phyloP scores from a whole-genome alignment of 345 rosid species.

The Populus deltoides region DNA sequence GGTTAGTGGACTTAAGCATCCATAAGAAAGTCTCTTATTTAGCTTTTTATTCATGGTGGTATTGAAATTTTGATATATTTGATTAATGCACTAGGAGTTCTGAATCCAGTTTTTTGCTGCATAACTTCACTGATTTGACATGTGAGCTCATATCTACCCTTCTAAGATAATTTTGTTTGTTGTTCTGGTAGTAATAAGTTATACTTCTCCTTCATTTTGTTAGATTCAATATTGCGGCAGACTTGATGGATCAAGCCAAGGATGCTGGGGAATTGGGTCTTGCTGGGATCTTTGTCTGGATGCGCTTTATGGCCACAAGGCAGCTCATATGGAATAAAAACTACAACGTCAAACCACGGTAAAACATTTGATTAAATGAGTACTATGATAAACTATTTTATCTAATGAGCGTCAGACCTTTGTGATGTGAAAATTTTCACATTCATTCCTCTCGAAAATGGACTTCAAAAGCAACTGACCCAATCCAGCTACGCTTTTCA shows the following conservation, averaged over 20 bases:
- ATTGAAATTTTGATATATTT: slow-evolving; percentile 13
- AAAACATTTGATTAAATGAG: slow-evolving; percentile 17
- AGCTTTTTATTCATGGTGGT: slow-evolving; percentile 13
- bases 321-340: slow-evolving; percentile 99
- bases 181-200: slow-evolving; percentile 5
- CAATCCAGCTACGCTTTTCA: background rate
- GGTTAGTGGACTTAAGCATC: background rate
- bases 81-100: background rate
- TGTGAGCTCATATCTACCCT: background rate
- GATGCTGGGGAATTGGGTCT: slow-evolving; percentile 72
- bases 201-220: slow-evolving; percentile 10
- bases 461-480: background rate
- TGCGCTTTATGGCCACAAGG: slow-evolving; percentile 99
- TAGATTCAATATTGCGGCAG: slow-evolving; percentile 96
- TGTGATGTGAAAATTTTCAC: background rate
- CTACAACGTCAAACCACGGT: slow-evolving; percentile 99
- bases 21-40: slow-evolving; percentile 4
- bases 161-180: slow-evolving; percentile 1
- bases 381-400: background rate
- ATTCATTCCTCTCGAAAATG: background rate
- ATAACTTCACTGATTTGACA: background rate
- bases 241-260: slow-evolving; percentile 75
- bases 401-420: background rate
- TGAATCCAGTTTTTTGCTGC: background rate
- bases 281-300: slow-evolving; percentile 94